Percentiles rank a stretch among this genome's conserved stretches.
Conservation (phyloP, 2,329 filamentous ascomycete species). For the Exophiala sp. region DNA sequence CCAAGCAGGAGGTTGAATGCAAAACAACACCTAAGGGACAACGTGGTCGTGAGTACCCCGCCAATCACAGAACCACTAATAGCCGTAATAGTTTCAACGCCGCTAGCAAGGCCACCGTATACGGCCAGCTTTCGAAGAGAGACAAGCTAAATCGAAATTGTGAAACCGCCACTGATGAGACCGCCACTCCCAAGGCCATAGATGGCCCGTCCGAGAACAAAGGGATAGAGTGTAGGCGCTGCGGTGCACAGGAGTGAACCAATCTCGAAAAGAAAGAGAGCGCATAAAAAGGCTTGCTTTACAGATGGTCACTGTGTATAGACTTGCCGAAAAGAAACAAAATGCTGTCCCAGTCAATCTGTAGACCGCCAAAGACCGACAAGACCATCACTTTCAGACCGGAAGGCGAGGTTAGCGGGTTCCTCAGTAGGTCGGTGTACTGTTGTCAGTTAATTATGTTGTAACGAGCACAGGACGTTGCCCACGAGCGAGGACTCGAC, state of each 20-base stretch:
- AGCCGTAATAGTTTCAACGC: constrained; percentile 29
- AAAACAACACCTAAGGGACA: constrained; percentile 35
- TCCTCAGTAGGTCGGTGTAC: no score
- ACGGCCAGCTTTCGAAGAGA: constrained; percentile 32
- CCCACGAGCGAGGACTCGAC: no score
- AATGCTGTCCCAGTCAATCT: neutral
- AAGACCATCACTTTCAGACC: no score
- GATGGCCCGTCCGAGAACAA: constrained; percentile 33
- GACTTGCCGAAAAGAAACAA: constrained; percentile 44
- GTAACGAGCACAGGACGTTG: no score
- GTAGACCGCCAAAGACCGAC: constrained; percentile 40
- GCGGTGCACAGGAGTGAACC: constrained; percentile 47
- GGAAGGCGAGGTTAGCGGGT: no score
- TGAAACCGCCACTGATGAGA: constrained; percentile 23
- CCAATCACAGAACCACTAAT: constrained; percentile 35
- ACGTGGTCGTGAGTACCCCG: constrained; percentile 34
- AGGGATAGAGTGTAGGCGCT: constrained; percentile 13
- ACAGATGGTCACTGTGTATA: constrained; percentile 45
- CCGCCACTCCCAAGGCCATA: constrained; percentile 30
- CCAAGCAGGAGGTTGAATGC: constrained; percentile 46
- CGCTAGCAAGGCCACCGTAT: constrained; percentile 28
- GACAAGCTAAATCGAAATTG: constrained; percentile 21
- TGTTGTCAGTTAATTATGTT: no score
- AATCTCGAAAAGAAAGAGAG: constrained; percentile 49
- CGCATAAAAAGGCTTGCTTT: constrained; percentile 46